A percentile compares a stretch with the other conserved stretches of the same genome.
Evolutionary conservation across 1,284 basidiomycete genomes (phyloP).

Genomic region (Rhodotorula sp.): DNA sequence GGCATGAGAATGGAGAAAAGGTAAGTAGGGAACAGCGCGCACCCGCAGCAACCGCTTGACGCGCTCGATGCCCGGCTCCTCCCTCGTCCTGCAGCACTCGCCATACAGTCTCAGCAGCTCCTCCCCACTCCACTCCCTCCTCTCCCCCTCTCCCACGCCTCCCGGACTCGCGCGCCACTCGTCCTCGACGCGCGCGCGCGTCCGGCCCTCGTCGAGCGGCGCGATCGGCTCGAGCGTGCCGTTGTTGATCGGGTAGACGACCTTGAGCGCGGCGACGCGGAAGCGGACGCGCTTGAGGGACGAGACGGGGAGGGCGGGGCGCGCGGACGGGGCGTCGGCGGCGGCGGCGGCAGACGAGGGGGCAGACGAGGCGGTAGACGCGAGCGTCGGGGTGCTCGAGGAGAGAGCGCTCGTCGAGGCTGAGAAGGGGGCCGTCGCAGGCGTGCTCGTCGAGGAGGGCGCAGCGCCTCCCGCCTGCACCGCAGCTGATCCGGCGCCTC

Average conservation of each 20-base stretch:
- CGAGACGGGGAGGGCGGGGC: constrained; percentile 37
- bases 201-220: constrained; percentile 40
- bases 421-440: background rate
- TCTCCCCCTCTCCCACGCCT: constrained; percentile 48
- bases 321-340: constrained; percentile 1
- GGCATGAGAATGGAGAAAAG: background rate
- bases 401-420: background rate
- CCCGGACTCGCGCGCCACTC: constrained; percentile 48
- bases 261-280: constrained; percentile 44
- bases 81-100: constrained; percentile 74
- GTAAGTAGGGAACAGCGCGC: constrained; percentile 44
- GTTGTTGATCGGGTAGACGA: constrained; percentile 48
- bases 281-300: constrained; percentile 47
- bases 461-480: background rate
- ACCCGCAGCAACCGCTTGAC: constrained; percentile 74
- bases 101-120: constrained; percentile 76
- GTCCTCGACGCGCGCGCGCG: constrained; percentile 38
- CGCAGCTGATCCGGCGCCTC: too few species aligned
- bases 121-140: constrained; percentile 72
- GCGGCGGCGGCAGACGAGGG: constrained; percentile 16
- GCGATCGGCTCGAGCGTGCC: constrained; percentile 36
- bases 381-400: background rate
- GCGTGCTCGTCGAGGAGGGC: background rate
- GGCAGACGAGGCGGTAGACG: background rate
- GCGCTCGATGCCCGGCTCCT: constrained; percentile 66